Evolutionary conservation across 345 rosid species (phyloP), one percentile per base, ranked within the genome.

Genomic region (Hypericum androsaemum): DNA sequence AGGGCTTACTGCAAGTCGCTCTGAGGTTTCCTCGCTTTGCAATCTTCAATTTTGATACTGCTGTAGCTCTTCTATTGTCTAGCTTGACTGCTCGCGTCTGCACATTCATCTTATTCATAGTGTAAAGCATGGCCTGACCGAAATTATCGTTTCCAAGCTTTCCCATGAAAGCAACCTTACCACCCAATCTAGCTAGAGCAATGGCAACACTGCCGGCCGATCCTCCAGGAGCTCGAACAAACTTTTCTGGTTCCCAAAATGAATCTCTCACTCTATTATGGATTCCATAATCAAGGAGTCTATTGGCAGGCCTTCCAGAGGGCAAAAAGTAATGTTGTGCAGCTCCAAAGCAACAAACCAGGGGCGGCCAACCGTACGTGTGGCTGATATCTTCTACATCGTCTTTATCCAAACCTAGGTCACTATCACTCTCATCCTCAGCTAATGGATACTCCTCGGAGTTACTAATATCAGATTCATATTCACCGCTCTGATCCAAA

Each of bases 311-410:
- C 67, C 95, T 81, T 54, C 90, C 97, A 12, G 83, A 78, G 9
- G 95, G 95, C 42, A 89, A 77, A 68, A 89, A 89, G 50, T 86
- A 89, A 71, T 83, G 88, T 41, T 80, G 86, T 41, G 90, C 88
- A 62, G 94, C 68, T 69, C 97, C 97, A 53, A 89, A 89, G 73
- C 97, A 89, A 64, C 97, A 89, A 59, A 89, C 90, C 22, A 89
- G 89, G 15, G 95, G 89, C 64, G 97, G 97, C 95, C 89, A 89
- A 41, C 90, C 90, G 56, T 84, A 84, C 0, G 90, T 74, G 42
- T 55, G 70, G 64, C 83, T 80, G 55, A 86, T 73, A 61, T 84
- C 96, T 48, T 82, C 88, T 63, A 77, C 72, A 12, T 66, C 83
- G 38, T 75, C 73, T 60, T 66, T 79, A 22, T 49, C 77, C 64